These are phyloP conservation scores for Cryptosporidium sp. DNA, from an alignment of 169 alveolate genomes.

Conservation along the genomic window DNA sequence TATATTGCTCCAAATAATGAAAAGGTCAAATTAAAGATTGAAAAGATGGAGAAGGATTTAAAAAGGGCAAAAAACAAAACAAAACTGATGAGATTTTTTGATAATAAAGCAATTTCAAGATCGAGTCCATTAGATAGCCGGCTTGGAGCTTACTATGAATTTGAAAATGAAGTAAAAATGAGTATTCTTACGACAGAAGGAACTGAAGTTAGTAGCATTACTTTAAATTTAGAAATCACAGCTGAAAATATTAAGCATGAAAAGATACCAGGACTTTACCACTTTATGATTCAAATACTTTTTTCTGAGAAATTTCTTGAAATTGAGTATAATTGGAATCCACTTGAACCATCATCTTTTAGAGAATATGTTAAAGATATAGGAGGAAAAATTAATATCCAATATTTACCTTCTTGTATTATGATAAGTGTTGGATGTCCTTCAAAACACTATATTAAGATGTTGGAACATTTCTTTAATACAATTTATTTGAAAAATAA, in stretches of 20 bases:
- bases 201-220: slow-evolving; percentile 46
- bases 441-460: slow-evolving; percentile 33
- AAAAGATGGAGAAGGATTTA: slow-evolving; percentile 13
- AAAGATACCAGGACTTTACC: slow-evolving; percentile 64
- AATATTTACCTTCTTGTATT: slow-evolving; percentile 63
- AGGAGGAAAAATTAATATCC: slow-evolving; percentile 39
- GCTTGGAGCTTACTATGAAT: slow-evolving; percentile 59
- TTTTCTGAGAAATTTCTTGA: slow-evolving; percentile 44
- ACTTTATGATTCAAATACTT: slow-evolving; percentile 46
- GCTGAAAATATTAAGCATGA: slow-evolving; percentile 34
- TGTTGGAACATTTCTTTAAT: slow-evolving; percentile 57
- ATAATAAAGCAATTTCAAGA: slow-evolving; percentile 39
- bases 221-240: slow-evolving; percentile 33
- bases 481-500: slow-evolving; percentile 36
- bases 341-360: slow-evolving; percentile 43
- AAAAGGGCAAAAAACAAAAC: neutral
- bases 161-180: slow-evolving; percentile 47
- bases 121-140: slow-evolving; percentile 60
- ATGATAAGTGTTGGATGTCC: slow-evolving; percentile 59
- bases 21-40: slow-evolving; percentile 1
- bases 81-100: slow-evolving; percentile 25
- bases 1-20: slow-evolving; percentile 33
- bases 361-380: slow-evolving; percentile 48
- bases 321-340: slow-evolving; percentile 14
- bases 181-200: slow-evolving; percentile 67